Conservation (phyloP, 495 filamentous ascomycete species). For the Tuber umbilicatum region DNA sequence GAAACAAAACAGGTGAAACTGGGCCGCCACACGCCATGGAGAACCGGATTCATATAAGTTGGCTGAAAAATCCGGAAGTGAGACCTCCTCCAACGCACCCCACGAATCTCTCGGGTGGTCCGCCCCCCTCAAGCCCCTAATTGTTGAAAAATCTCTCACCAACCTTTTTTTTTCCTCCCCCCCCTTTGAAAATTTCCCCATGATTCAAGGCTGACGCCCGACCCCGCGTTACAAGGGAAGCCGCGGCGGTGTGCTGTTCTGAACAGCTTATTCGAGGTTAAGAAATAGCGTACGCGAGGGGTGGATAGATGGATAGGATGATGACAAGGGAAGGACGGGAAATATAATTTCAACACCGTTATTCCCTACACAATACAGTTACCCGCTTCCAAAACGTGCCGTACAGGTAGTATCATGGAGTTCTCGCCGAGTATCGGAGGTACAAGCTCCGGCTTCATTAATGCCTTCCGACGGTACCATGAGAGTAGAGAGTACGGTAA, state of each 20-base stretch:
- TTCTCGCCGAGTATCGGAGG: conserved; percentile 1
- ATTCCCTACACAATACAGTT: neutral
- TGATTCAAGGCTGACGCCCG: neutral
- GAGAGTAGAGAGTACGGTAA: neutral
- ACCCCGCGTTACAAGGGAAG: neutral
- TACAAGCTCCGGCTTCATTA: neutral
- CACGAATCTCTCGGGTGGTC: no score
- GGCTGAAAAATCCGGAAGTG: no score
- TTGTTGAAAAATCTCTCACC: neutral
- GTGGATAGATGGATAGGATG: neutral
- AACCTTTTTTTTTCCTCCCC: neutral
- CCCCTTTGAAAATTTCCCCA: neutral
- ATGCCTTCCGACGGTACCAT: neutral
- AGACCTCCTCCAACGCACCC: no score
- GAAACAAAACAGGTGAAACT: neutral
- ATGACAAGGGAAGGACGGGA: neutral
- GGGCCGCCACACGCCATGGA: neutral
- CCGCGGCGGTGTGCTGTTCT: neutral
- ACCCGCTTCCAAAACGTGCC: neutral
- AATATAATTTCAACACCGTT: neutral
- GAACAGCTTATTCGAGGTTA: neutral
- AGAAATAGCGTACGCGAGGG: neutral
- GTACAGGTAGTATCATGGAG: no score
- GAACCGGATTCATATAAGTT: no score
- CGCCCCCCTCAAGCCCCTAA: no score